Conservation (phyloP, 768 basidiomycete genomes). For the Naganishia randhawae region DNA sequence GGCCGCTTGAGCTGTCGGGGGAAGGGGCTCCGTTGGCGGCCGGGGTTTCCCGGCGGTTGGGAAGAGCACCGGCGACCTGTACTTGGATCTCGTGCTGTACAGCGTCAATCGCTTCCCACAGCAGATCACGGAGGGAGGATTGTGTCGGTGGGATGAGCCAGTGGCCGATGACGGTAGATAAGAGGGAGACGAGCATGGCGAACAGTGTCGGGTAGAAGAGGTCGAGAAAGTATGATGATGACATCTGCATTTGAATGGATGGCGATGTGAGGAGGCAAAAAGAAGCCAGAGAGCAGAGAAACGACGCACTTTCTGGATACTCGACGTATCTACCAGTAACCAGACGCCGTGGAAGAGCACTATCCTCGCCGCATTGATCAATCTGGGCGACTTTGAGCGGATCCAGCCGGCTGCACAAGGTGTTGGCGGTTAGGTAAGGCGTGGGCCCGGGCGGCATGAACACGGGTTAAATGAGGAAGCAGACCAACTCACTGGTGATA, state of each 20-base stretch:
- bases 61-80: slow-evolving; percentile 6
- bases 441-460: no score
- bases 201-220: slow-evolving; percentile 30
- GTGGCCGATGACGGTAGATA: slow-evolving; percentile 17
- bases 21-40: neutral
- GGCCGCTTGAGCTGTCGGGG: neutral
- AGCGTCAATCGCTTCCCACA: slow-evolving; percentile 13
- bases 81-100: slow-evolving; percentile 10
- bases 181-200: slow-evolving; percentile 21
- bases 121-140: slow-evolving; percentile 2
- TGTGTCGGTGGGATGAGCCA: slow-evolving; percentile 13
- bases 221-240: slow-evolving; percentile 16
- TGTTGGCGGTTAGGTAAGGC: neutral
- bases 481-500: slow-evolving; percentile 4
- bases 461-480: neutral
- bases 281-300: neutral
- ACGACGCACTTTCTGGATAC: slow-evolving; percentile 21
- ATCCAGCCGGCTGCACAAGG: slow-evolving; percentile 23
- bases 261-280: neutral
- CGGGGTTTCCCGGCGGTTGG: neutral
- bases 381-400: slow-evolving; percentile 22
- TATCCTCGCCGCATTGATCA: slow-evolving; percentile 27
- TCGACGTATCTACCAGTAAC: slow-evolving; percentile 15
- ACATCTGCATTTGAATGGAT: slow-evolving; percentile 3
- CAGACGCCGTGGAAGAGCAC: slow-evolving; percentile 26